These are phyloP conservation scores for Xerophyta viscosa DNA, from an alignment of 106 monocot genomes.

Conservation along the genomic window DNA sequence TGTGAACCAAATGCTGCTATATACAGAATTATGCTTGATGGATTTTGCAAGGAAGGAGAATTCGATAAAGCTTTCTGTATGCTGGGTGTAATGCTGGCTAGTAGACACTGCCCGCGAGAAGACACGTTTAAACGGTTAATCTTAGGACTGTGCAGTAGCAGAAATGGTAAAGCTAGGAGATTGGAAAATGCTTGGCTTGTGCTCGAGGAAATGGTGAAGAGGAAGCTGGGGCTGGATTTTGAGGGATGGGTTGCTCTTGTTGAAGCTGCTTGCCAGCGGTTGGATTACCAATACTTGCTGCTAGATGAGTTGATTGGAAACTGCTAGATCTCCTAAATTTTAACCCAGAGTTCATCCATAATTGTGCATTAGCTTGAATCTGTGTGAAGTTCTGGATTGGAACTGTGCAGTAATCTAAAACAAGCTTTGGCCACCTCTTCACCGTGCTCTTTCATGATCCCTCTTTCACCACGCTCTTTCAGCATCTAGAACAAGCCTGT, in stretches of 20 bases:
- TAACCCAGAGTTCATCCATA: too few relatives aligned
- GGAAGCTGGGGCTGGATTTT: slow-evolving; percentile 21
- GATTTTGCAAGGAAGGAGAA: slow-evolving; percentile 46
- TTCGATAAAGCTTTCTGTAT: slow-evolving; percentile 63
- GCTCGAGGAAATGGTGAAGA: slow-evolving; percentile 76
- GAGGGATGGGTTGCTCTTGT: slow-evolving; percentile 47
- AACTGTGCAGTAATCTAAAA: too few relatives aligned
- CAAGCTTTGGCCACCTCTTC: too few relatives aligned
- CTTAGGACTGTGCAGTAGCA: slow-evolving; percentile 39
- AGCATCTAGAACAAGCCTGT: too few relatives aligned
- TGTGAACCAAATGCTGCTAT: slow-evolving; percentile 43
- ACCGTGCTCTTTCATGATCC: too few relatives aligned
- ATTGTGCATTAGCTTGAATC: too few relatives aligned
- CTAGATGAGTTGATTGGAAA: not conserved
- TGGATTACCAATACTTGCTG: not conserved
- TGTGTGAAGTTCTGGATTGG: too few relatives aligned
- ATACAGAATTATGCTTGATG: slow-evolving; percentile 75
- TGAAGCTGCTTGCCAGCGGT: slow-evolving; percentile 6
- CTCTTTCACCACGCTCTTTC: too few relatives aligned
- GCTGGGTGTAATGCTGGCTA: slow-evolving; percentile 52
- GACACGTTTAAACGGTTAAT: slow-evolving; percentile 50
- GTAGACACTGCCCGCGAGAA: slow-evolving; percentile 54
- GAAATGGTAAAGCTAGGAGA: too few relatives aligned
- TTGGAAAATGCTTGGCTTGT: slow-evolving; percentile 54
- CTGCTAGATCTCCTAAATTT: too few relatives aligned